Base-by-base conservation (phyloP, 805 yeast species). In the Yarrowia alimentaria region DNA sequence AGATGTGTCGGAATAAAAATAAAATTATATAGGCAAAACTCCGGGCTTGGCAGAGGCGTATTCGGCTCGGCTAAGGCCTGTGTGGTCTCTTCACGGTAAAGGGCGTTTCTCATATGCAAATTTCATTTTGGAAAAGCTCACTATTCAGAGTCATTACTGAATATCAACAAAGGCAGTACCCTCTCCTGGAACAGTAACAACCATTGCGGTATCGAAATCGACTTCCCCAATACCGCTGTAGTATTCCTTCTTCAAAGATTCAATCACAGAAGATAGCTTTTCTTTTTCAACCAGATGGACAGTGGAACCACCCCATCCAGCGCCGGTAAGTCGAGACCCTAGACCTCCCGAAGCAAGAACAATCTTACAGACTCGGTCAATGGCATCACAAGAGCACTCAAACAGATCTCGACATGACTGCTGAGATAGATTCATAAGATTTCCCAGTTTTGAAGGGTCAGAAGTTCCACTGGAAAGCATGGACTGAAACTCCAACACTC, bases 261-360 rank as follows among this genome's bases (percentile, higher is more conserved):
- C 52, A 8, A 65, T 63, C 21, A 79, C 68, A 2, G 50, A 49
- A 0, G 60, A 62, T 9, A 74, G 65, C 53, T 68, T 72, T 53
- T 71, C 70, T 4, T 68, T 66, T 3, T 75, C 66, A 9, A 82
- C 77, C 52, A 83, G 64, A 60, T 81, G 85, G n/a, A 83, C 83
- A 0, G 83, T 72, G 22, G 81, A 78, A 5, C 89, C 89, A 25
- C 89, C 89, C 74, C 80, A 83, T 4, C 90, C 90, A 14, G 90
- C 89, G 20, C 89, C 90, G 8, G 89, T 82, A n/a, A 80, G 73
- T 51, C 90, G 71, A 1, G 85, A 78, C 13, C 89, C 89, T 53
- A 65, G 70, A 1, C 85, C 70, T 3, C 88, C 89, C 54, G 75
- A 71, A 1, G 56, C 61, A 31, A 68, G 61, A 3, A 85, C 87